These are phyloP conservation scores for Datura wrightii DNA, from an alignment of 257 asterid species.

Conservation along the genomic window DNA sequence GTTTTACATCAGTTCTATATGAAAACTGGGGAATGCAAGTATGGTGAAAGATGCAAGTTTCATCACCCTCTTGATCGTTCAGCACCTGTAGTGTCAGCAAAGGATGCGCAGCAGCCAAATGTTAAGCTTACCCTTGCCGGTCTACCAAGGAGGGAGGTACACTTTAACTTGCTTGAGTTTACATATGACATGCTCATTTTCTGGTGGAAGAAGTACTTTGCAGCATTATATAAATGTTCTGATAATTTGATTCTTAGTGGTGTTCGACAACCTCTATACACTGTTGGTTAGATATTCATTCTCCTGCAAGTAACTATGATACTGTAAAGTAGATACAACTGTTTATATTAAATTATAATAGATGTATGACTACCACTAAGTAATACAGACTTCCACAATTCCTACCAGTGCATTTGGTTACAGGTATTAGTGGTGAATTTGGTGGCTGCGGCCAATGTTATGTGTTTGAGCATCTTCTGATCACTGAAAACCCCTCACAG, in stretches of 20 bases:
- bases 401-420: not conserved
- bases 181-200: conserved; percentile 20
- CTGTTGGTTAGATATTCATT: conserved; percentile 11
- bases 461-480: conserved; percentile 14
- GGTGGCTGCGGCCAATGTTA: not conserved
- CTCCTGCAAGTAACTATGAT: not conserved
- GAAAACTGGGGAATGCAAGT: conserved; percentile 94
- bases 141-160: conserved; percentile 96
- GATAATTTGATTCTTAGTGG: not conserved
- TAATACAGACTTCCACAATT: not conserved
- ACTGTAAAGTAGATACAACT: not conserved
- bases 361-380: not conserved
- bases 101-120: conserved; percentile 56
- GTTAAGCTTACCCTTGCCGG: conserved; percentile 91
- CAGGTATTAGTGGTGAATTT: not conserved
- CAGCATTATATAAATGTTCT: not conserved
- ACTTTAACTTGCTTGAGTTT: conserved; percentile 12
- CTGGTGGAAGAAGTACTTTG: conserved; percentile 5
- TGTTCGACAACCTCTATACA: not conserved
- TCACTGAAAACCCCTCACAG: not conserved
- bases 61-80: conserved; percentile 90
- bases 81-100: conserved; percentile 45
- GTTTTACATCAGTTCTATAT: conserved; percentile 68
- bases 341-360: not conserved
- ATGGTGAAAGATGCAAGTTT: conserved; percentile 78